A percentile compares a stretch with the other conserved stretches of the same genome.
Conservation (phyloP, 2,329 filamentous ascomycete genomes). For the Fusarium sarcochroum region DNA sequence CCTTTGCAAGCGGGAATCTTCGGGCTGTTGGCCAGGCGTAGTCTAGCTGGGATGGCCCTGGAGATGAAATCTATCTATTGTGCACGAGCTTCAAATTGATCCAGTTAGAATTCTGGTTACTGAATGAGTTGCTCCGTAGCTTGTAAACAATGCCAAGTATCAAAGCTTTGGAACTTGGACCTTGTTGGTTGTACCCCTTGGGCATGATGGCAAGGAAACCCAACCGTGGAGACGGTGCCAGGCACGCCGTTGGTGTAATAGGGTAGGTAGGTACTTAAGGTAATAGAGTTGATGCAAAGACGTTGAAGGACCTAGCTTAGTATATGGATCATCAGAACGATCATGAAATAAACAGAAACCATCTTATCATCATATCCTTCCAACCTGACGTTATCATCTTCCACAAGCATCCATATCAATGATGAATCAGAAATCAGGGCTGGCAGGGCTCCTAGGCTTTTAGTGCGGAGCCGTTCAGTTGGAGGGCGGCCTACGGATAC, state of each 20-base stretch:
- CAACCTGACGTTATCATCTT: conserved; percentile 2
- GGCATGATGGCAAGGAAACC: conserved; percentile 25
- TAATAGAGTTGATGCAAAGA: background rate
- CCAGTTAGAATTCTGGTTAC: background rate
- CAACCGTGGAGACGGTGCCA: conserved; percentile 36
- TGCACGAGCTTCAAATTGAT: conserved; percentile 26
- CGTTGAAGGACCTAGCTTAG: background rate
- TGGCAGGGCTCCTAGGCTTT: conserved; percentile 13
- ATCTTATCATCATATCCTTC: conserved; percentile 10
- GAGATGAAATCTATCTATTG: conserved; percentile 37
- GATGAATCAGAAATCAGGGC: conserved; percentile 19
- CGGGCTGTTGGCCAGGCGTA: conserved; percentile 33
- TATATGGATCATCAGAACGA: background rate
- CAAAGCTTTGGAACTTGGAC: conserved; percentile 21
- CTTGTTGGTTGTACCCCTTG: conserved; percentile 18
- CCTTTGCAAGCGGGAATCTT: conserved; percentile 28
- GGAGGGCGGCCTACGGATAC: no score
- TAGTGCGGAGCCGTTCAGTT: conserved; percentile 17
- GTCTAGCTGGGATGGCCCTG: conserved; percentile 29
- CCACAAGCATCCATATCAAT: background rate
- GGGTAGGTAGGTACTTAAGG: background rate
- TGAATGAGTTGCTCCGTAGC: background rate
- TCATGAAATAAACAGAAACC: no score
- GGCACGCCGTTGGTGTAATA: conserved; percentile 20
- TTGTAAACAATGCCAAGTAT: conserved; percentile 19